Base-by-base conservation (phyloP, 495 filamentous ascomycete genomes). In the Hypoxylon trugodes region DNA sequence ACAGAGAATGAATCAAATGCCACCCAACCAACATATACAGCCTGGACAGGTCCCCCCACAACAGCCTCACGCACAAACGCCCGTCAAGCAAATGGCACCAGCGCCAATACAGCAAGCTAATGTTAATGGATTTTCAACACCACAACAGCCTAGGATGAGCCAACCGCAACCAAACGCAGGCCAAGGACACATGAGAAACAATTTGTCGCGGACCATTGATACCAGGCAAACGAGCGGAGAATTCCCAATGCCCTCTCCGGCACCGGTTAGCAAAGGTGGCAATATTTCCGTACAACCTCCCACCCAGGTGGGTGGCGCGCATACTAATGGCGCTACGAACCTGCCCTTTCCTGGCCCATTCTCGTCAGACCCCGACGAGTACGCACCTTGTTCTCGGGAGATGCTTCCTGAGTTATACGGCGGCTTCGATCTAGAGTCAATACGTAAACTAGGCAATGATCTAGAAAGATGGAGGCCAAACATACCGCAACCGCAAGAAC, bases 401-500 rank as follows among this genome's bases (percentile, higher is more conserved):
- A 59, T 87, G 13, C 45, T 28, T 21, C 8, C 37, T 2, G 74
- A 83, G 56, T 78, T 83, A 0, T 86, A 85, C 72, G 90, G 90
- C 8, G 89, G 89, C 1, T 76, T 92, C 52, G 80, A 86, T 49
- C 74, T 88, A 7, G 80, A 82, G 38, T 83, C 87, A 26, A 76
- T 89, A 59, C 79, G 76, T 38, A 82, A 83, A 49, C 70, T 90
- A 58, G 87, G 89, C 15, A 77, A 80, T 37, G 86, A 90, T 22
- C 76, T 96, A 16, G 74, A 79, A 21, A 80, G 77, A 58, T 75
- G 83, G 61, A 89, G 86, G 66, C 91, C 92, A 1, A 87, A 86
- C 59, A 80, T 93, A 36, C 95, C 95, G 2, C 73, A 77, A 0
- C 82, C 90, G n/a, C 75, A 79, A 3, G 94, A 98, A 64, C 78